Percentiles rank a stretch among this genome's conserved stretches.
phyloP scores from a whole-genome alignment of 371 early-diverging fungal species.

The Apophysomyces ossiformis region DNA sequence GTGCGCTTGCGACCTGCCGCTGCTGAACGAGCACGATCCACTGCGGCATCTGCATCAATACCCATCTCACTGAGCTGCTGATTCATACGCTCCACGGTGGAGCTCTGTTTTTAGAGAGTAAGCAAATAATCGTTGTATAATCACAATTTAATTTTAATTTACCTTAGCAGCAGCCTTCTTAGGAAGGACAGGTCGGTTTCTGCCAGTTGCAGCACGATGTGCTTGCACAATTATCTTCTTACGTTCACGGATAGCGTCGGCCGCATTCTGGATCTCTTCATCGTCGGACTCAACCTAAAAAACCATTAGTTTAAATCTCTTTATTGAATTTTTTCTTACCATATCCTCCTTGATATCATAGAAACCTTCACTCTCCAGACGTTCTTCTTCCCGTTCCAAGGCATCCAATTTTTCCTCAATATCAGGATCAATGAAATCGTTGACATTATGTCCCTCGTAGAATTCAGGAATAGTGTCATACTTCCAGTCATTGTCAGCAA shows the following conservation, averaged over 20 bases:
- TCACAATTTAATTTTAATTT: neutral
- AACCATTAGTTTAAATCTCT: neutral
- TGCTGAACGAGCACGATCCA: constrained; percentile 57
- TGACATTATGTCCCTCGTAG: constrained; percentile 99
- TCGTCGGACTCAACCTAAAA: constrained; percentile 67
- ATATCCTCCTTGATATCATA: constrained; percentile 88
- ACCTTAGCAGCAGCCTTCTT: constrained; percentile 57
- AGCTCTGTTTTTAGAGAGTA: neutral
- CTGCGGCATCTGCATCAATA: constrained; percentile 55
- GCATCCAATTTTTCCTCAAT: constrained; percentile 96
- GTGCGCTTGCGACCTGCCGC: constrained; percentile 69
- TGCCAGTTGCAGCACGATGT: constrained; percentile 72
- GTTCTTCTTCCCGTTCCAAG: constrained; percentile 97
- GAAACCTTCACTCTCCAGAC: constrained; percentile 89
- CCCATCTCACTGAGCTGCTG: constrained; percentile 66
- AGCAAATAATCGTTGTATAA: neutral
- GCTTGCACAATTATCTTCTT: constrained; percentile 82
- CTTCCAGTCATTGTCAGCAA: constrained; percentile 93
- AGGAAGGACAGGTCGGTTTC: constrained; percentile 69
- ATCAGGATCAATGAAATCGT: constrained; percentile 99
- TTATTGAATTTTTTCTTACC: constrained; percentile 16
- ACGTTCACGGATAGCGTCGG: constrained; percentile 83
- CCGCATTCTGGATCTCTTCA: constrained; percentile 76
- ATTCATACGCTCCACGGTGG: constrained; percentile 62
- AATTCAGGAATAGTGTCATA: constrained; percentile 99